Evolutionary conservation across 441 rosid species (phyloP).

Genomic region (Flueggea neowawraea): DNA sequence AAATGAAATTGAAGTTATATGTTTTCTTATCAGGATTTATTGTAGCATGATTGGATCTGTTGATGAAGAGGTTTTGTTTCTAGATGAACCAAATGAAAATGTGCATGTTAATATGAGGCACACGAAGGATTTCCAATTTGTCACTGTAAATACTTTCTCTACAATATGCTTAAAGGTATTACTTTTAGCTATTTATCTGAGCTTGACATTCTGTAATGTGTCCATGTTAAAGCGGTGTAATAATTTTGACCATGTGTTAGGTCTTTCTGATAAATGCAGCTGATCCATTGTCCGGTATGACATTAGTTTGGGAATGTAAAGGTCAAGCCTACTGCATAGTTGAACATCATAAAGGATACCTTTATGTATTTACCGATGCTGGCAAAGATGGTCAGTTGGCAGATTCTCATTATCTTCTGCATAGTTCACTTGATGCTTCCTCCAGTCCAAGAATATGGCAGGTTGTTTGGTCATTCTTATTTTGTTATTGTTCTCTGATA

Average conservation of each 20-base stretch:
- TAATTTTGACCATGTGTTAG: slow-evolving; percentile 54
- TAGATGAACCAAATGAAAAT: slow-evolving; percentile 69
- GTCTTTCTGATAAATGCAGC: slow-evolving; percentile 96
- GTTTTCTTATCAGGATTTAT: slow-evolving; percentile 50
- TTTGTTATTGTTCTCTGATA: background rate
- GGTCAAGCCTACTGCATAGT: slow-evolving; percentile 77
- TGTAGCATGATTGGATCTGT: slow-evolving; percentile 92
- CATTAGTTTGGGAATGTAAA: slow-evolving; percentile 82
- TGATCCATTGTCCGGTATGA: slow-evolving; percentile 78
- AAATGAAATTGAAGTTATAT: slow-evolving; percentile 6
- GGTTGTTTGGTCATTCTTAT: slow-evolving; percentile 44
- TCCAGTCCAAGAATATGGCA: slow-evolving; percentile 67
- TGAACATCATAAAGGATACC: slow-evolving; percentile 87
- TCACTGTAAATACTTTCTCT: slow-evolving; percentile 70
- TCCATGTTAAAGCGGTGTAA: slow-evolving; percentile 16
- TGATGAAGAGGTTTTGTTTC: slow-evolving; percentile 81
- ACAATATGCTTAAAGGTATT: slow-evolving; percentile 75
- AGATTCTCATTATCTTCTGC: slow-evolving; percentile 80
- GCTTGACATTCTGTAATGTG: slow-evolving; percentile 8
- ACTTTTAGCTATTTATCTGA: slow-evolving; percentile 3
- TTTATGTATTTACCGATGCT: slow-evolving; percentile 88
- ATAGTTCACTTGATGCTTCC: slow-evolving; percentile 44
- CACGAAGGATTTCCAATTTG: slow-evolving; percentile 85
- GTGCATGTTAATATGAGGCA: slow-evolving; percentile 65
- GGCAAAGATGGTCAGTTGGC: slow-evolving; percentile 48